phyloP scores from a whole-genome alignment of 2,329 filamentous ascomycete genomes.

The Dendryphion nanum region DNA sequence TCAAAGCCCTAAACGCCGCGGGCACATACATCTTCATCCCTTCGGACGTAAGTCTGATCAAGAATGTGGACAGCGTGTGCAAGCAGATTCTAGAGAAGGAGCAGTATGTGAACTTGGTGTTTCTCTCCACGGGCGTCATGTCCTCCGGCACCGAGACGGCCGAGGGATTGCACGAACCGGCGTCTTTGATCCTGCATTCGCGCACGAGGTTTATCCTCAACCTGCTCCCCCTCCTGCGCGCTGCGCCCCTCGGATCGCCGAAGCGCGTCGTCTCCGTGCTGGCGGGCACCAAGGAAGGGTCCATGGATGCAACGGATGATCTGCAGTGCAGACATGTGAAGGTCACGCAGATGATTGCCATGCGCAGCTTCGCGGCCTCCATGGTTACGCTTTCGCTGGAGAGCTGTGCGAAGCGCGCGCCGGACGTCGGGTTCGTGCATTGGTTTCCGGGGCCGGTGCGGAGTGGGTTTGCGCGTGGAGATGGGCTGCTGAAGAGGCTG shows the following conservation, averaged over 20 bases:
- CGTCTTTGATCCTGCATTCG: slow-evolving; percentile 8
- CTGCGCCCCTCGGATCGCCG: slow-evolving; percentile 3
- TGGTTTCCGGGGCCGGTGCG: slow-evolving; percentile 27
- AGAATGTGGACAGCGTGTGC: slow-evolving; percentile 51
- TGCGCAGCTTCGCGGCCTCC: slow-evolving; percentile 19
- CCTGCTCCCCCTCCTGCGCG: slow-evolving; percentile 28
- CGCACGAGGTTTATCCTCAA: slow-evolving; percentile 11
- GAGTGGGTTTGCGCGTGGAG: slow-evolving; percentile 17
- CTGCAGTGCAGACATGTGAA: slow-evolving; percentile 15
- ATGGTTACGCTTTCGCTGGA: slow-evolving; percentile 26
- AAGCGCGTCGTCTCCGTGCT: slow-evolving; percentile 16
- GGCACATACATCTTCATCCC: slow-evolving; percentile 48
- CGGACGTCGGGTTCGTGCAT: slow-evolving; percentile 27
- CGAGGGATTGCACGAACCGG: slow-evolving; percentile 8
- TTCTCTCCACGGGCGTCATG: slow-evolving; percentile 9
- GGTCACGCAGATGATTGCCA: slow-evolving; percentile 7
- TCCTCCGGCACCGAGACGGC: slow-evolving; percentile 4
- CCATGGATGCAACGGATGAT: slow-evolving; percentile 19
- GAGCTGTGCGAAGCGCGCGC: slow-evolving; percentile 13
- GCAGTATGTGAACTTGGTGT: slow-evolving; percentile 38
- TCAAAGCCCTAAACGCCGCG: slow-evolving; percentile 44
- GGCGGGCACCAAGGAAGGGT: slow-evolving; percentile 21
- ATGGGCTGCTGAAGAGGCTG: slow-evolving; percentile 5
- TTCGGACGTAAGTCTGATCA: slow-evolving; percentile 49
- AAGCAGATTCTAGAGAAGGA: slow-evolving; percentile 43